Evolutionary conservation across 2,329 filamentous ascomycete species (phyloP).

Genomic region (Aspergillus quadricinctus): DNA sequence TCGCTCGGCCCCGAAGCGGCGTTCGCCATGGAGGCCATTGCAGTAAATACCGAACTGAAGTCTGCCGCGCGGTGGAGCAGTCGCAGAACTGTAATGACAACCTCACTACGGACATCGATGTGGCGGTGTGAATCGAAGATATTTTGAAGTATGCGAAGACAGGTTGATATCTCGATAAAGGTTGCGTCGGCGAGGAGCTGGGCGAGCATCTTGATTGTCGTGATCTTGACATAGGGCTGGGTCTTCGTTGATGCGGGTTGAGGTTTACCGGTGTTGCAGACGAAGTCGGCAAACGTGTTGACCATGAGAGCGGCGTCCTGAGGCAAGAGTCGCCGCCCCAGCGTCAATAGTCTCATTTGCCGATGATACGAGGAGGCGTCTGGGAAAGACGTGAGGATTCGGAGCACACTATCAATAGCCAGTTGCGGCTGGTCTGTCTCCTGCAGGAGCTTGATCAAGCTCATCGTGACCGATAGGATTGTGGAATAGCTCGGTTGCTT

Average conservation of each 20-base stretch:
- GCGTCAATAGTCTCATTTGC: slow-evolving; percentile 1
- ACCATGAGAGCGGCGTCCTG: slow-evolving; percentile 5
- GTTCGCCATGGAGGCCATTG: slow-evolving; percentile 2
- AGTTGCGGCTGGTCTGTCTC: slow-evolving; percentile 11
- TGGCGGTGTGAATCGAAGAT: slow-evolving; percentile 8
- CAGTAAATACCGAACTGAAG: not conserved
- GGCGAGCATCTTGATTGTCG: slow-evolving; percentile 16
- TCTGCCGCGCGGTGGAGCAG: slow-evolving; percentile 4
- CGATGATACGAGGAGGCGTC: slow-evolving; percentile 16
- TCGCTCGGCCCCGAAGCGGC: slow-evolving; percentile 12
- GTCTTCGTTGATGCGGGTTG: not conserved
- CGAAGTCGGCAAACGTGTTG: slow-evolving; percentile 2
- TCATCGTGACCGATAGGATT: slow-evolving; percentile 1
- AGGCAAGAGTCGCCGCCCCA: slow-evolving; percentile 6
- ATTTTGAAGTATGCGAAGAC: slow-evolving; percentile 3
- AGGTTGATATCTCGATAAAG: slow-evolving; percentile 5
- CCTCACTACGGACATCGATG: slow-evolving; percentile 11
- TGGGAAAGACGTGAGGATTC: slow-evolving; percentile 9
- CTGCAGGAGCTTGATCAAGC: slow-evolving; percentile 9
- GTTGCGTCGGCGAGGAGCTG: slow-evolving; percentile 6
- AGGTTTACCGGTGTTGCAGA: not conserved
- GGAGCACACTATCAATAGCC: slow-evolving; percentile 9
- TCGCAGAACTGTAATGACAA: slow-evolving; percentile 7
- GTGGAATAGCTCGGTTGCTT: not conserved
- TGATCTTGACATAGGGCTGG: slow-evolving; percentile 10